Base-by-base conservation (phyloP, 106 monocot species). In the Vanilla planifolia region DNA sequence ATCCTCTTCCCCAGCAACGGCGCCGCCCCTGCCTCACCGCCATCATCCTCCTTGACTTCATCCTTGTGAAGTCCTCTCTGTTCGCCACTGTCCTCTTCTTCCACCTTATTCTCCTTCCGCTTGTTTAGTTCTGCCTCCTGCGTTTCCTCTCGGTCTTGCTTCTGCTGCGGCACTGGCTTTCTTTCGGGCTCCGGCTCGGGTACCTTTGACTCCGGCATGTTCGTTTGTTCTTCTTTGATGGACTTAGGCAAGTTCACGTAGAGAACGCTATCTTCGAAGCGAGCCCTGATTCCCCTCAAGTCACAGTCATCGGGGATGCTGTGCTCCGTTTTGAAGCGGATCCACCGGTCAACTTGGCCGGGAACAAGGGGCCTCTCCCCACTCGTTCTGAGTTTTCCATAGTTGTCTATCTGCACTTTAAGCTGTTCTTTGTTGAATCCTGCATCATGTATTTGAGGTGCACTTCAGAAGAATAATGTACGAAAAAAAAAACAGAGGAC, bases 401-500 rank as follows among this genome's bases (percentile, higher is more conserved):
- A 27, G 51, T 67, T 44, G 61, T 44, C 60, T 6, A 67, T 14
- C 33, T 61, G 67, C 7, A 74, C 61, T 40, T 19, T 74, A 14
- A 74, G 20, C 1, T 74, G 67, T 61, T 74, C 67, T 43, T 67
- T 67, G 24, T 24, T 67, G 61, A 61, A 74, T 17, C 61, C 73
- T 74, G 43, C 33, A 28, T 62, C 8, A 2, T 21, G 6, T n/a
- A 1, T 40, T 40, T 40, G 7, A 40, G 13, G 39, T 9, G 39
- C 7, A 13, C 7, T 1, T 40, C 7, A 40, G 39, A 2, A 7
- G 13, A 40, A 8, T 1, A 7, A 40, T 40, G 7, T 40, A 40
- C 13, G 13, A 13, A 7, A 13, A 13, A 7, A 40, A 40, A n/a
- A n/a, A n/a, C n/a, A n/a, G n/a, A n/a, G n/a, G n/a, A n/a, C n/a